Evolutionary conservation across 2,329 filamentous ascomycete species (phyloP).

Genomic region (Cadophora luteo-olivacea): DNA sequence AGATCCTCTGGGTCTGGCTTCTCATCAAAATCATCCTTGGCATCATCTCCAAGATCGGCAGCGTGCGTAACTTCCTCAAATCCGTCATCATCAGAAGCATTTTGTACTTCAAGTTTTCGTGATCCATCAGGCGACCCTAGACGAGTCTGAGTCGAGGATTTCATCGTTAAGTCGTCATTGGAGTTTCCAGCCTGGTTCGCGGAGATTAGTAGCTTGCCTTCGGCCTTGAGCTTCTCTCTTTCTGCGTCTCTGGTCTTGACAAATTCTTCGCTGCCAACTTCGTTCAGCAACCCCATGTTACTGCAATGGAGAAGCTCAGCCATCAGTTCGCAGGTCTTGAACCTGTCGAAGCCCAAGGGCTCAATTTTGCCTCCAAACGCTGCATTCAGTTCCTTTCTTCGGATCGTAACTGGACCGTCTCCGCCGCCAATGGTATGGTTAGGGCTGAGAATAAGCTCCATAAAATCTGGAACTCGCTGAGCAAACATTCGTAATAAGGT

Average conservation of each 20-base stretch:
- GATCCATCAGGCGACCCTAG: conserved; percentile 66
- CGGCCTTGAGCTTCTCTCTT: conserved; percentile 77
- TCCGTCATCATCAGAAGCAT: conserved; percentile 84
- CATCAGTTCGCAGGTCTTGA: conserved; percentile 99
- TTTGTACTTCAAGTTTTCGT: conserved; percentile 77
- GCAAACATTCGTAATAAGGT: conserved; percentile 89
- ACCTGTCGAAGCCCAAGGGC: conserved; percentile 93
- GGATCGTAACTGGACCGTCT: conserved; percentile 64
- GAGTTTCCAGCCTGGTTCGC: conserved; percentile 54
- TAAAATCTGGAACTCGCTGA: conserved; percentile 90
- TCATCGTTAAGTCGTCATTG: conserved; percentile 69
- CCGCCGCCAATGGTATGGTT: conserved; percentile 62
- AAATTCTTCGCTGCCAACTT: conserved; percentile 86
- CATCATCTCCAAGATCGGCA: conserved; percentile 75
- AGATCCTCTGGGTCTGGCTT: conserved; percentile 57
- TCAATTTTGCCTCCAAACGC: conserved; percentile 93
- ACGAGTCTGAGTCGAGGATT: conserved; percentile 54
- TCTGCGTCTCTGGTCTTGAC: conserved; percentile 82
- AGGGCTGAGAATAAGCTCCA: conserved; percentile 83
- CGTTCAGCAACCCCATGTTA: conserved; percentile 97
- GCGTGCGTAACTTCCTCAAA: conserved; percentile 85
- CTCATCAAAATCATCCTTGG: conserved; percentile 72
- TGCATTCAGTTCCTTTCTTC: conserved; percentile 77
- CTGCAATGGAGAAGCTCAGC: conserved; percentile 96
- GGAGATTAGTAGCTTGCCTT: conserved; percentile 69